These are phyloP conservation scores for Uromyces viciae-fabae DNA, from an alignment of 1,284 basidiomycete species.

Conservation along the genomic window DNA sequence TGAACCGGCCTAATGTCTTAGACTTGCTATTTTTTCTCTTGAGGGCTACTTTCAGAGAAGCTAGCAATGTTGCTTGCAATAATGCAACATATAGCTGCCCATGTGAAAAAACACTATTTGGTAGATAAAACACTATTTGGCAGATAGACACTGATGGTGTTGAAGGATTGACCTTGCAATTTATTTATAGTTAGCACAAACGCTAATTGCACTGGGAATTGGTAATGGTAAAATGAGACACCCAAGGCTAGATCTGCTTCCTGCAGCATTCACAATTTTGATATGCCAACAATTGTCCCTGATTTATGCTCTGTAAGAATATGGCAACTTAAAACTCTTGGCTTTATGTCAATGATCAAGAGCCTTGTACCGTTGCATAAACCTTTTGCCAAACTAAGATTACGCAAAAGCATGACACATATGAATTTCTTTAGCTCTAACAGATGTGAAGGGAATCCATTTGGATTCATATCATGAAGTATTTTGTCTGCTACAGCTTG, in stretches of 20 bases:
- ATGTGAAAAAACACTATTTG: too few species aligned
- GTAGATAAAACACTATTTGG: conserved; percentile 56
- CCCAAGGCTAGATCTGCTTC: too few species aligned
- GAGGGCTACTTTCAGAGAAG: too few species aligned
- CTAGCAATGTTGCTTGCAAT: background rate
- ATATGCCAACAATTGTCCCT: too few species aligned
- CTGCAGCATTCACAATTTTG: too few species aligned
- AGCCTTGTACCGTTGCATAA: conserved; percentile 8
- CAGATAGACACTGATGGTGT: conserved; percentile 54
- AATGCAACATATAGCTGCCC: too few species aligned
- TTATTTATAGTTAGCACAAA: conserved; percentile 59
- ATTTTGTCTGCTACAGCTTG: too few species aligned
- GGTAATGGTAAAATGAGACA: conserved; percentile 52
- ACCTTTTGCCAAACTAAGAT: background rate
- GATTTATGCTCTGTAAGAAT: too few species aligned
- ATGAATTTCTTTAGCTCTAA: background rate
- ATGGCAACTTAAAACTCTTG: background rate
- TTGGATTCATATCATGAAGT: too few species aligned
- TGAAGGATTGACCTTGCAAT: conserved; percentile 58
- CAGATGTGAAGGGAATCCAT: background rate
- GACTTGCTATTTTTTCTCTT: too few species aligned
- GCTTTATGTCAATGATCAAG: background rate
- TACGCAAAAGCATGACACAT: background rate
- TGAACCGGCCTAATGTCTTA: too few species aligned
- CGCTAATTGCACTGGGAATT: conserved; percentile 58